phyloP scores from a whole-genome alignment of 2,329 filamentous ascomycete species.

The Magnaporthiopsis incrustans region DNA sequence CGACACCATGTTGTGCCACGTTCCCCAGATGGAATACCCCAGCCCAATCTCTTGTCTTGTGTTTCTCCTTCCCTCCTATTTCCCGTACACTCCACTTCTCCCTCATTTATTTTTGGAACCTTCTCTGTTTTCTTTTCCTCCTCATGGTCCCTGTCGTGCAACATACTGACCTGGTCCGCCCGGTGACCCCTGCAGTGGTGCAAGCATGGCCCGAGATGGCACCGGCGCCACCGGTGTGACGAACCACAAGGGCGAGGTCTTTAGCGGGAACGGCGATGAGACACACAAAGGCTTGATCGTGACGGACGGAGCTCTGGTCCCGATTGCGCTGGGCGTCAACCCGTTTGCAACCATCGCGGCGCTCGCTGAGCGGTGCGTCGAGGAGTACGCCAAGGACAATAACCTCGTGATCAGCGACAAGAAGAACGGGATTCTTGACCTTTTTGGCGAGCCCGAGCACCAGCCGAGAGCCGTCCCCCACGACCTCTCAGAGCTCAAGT shows the following conservation, averaged over 20 bases:
- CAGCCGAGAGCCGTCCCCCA: constrained; percentile 1
- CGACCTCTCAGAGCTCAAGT: constrained; percentile 7
- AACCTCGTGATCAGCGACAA: constrained; percentile 36
- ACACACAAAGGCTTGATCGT: constrained; percentile 51
- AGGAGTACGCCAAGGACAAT: constrained; percentile 34
- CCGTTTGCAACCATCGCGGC: constrained; percentile 63
- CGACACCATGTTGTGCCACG: neutral
- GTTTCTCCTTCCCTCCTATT: neutral
- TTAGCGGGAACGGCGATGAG: constrained; percentile 41
- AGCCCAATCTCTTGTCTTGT: neutral
- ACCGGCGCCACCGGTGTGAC: constrained; percentile 49
- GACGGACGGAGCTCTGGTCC: constrained; percentile 53
- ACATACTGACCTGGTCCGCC: constrained; percentile 5
- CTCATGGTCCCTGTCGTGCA: neutral
- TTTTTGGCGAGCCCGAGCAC: constrained; percentile 44
- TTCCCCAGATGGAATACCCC: neutral
- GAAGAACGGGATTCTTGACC: constrained; percentile 40
- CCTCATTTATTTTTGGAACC: neutral
- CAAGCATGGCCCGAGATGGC: constrained; percentile 52
- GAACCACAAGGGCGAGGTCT: constrained; percentile 54
- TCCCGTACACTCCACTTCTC: neutral
- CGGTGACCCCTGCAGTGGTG: constrained; percentile 38
- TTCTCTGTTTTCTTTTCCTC: neutral
- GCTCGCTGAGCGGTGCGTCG: constrained; percentile 56
- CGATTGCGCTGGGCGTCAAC: constrained; percentile 56